Base-by-base conservation (phyloP, 495 filamentous ascomycete genomes). In the Penicillium cataractarum region DNA sequence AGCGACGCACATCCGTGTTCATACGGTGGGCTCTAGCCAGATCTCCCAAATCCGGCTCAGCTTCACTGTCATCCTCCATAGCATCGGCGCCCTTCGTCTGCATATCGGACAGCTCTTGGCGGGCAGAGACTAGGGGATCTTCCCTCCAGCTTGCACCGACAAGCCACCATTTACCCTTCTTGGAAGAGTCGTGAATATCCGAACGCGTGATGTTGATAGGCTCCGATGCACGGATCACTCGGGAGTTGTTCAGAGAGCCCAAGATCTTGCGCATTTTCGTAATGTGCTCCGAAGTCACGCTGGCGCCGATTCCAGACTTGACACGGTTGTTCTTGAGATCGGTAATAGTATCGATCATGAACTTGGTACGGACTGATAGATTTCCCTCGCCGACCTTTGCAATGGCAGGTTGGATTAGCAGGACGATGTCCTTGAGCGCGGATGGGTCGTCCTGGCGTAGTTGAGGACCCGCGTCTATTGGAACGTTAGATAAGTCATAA, bases 101-200 rank as follows among this genome's bases (percentile, higher is more conserved):
- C 4, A 71, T 56, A 42, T 35, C 55, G 26, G 71, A 66, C 27
- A 79, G 64, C 52, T 79, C 74, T 55, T 76, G 62, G 22, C 76
- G 76, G 17, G 78, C 77, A 31, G 73, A 66, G 19, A 78, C 75
- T 27, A 81, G 64, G 2, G 78, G 69, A 26, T 77, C 76, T 55
- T 84, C 83, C 31, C 81, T 87, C 89, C 92, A 97, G 74, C 92
- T 96, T 13, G 94, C 93, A 48, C 95, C 94, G 26, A 97, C 89
- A 37, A 98, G 84, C 95, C 95, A 98, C 96, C 95, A 98, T 80
- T 97, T 97, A 3, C 95, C 95, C 74, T 90, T 92, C 65, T 89
- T 92, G 22, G 92, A 88, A 3, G 87, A 88, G 58, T 94, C 83
- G 57, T 83, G 83, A 61, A 98, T 91, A 69, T 98, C 95, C 27